Base-by-base conservation (phyloP, 352 stramenopile genomes). In the Phytophthora pistaciae region DNA sequence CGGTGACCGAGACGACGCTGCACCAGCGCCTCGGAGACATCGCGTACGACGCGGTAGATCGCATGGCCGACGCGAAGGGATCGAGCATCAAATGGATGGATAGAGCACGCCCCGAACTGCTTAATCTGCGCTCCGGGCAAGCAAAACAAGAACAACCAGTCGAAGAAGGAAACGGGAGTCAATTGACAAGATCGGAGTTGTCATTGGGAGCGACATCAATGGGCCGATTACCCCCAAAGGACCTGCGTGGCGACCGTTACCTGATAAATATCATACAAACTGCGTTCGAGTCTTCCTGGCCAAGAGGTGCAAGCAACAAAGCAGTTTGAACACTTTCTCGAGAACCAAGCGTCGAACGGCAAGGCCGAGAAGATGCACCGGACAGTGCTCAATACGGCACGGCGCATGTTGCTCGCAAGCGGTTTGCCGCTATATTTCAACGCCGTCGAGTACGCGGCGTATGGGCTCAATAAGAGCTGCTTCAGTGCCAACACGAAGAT, bases 41-140 rank as follows among this genome's bases (percentile, higher is more conserved):
- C n/a, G 25, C 33, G 11, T 59, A 66, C 21, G 48, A 66, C 25
- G 60, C 31, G n/a, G 49, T 66, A 23, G 49, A 66, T 20, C 16
- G 20, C 14, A 66, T 59, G 59, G 20, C 59, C 10, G 59, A 59
- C 46, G 27, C 58, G 7, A 46, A 27, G 3, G 58, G 58, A 0
- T 65, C 48, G 2, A 27, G 44, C 57, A 58, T 65, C 25, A 44
- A 33, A 7, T n/a, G 57, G 4, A 65, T 9, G 27, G 38, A 49
- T 4, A n/a, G 49, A 36, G 16, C 5, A 8, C 21, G 56, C 4
- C 23, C n/a, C n/a, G 5, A 63, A 63, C 18, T 63, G 56, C 21
- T 29, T 18, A 14, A 48, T 14, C 11, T 48, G 13, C 40, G 40
- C 40, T 13, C 40, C 20, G 14, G 40, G 13, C 40, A 48, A 48